Conservation (phyloP, 495 filamentous ascomycete species). For the Aspergillus coremiiformis region DNA sequence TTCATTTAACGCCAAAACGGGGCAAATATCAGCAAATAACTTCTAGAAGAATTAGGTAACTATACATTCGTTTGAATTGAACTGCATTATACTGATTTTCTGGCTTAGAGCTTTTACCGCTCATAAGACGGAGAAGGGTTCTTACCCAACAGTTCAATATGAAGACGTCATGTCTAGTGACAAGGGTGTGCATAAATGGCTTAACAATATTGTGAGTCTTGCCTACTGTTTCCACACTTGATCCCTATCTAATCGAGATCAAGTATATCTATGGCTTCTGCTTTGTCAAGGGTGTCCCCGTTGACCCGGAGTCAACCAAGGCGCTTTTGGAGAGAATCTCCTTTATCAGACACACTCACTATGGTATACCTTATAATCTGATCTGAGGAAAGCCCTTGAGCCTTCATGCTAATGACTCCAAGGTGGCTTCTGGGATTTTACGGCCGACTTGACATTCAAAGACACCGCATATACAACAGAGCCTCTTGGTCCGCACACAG, state of each 20-base stretch:
- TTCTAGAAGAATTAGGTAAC: neutral
- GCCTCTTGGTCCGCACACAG: constrained; percentile 71
- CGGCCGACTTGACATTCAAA: constrained; percentile 73
- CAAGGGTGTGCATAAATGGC: constrained; percentile 48
- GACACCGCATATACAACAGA: constrained; percentile 91
- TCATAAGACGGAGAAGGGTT: constrained; percentile 22
- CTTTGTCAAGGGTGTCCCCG: constrained; percentile 60
- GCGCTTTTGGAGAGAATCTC: constrained; percentile 68
- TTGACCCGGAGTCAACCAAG: constrained; percentile 60
- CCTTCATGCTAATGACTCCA: neutral
- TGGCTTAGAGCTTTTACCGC: neutral
- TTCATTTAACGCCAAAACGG: neutral
- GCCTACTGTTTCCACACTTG: neutral
- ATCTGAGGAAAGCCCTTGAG: neutral
- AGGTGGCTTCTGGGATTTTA: constrained; percentile 93
- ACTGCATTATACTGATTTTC: neutral
- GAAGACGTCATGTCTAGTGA: constrained; percentile 51
- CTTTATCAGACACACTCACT: constrained; percentile 80
- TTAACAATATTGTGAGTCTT: constrained; percentile 48
- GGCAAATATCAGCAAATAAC: neutral
- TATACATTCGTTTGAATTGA: neutral
- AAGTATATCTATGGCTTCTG: constrained; percentile 59
- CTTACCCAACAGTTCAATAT: constrained; percentile 49
- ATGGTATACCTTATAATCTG: constrained; percentile 45
- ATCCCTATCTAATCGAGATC: constrained; percentile 8